These are phyloP conservation scores for Fusarium pseudocircinatum DNA, from an alignment of 2,329 filamentous ascomycete species.

Conservation along the genomic window DNA sequence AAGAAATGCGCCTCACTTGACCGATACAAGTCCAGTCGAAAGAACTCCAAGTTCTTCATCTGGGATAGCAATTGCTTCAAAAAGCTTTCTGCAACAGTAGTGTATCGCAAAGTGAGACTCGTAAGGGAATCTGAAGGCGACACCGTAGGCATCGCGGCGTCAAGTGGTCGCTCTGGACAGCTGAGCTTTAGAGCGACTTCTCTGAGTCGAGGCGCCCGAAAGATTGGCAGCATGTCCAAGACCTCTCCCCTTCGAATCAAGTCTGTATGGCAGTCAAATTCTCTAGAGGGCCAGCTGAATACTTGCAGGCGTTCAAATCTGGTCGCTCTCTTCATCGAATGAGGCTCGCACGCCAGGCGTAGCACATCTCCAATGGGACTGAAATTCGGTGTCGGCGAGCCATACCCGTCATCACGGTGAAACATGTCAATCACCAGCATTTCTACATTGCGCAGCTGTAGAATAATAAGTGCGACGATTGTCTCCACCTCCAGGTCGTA, in stretches of 20 bases:
- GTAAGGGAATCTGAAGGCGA: not conserved
- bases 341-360: not conserved
- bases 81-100: not conserved
- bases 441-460: not conserved
- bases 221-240: not conserved
- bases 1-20: not conserved
- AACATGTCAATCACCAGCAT: not conserved
- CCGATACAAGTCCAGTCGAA: not conserved
- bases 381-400: not conserved
- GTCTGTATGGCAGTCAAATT: not conserved
- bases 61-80: not conserved
- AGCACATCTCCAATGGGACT: not conserved
- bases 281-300: not conserved
- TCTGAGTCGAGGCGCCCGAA: not conserved
- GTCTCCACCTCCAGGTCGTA: fast-evolving
- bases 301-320: fast-evolving
- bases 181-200: not conserved
- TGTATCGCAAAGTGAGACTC: not conserved
- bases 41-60: not conserved
- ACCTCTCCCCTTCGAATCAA: not conserved
- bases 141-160: not conserved
- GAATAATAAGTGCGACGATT: not conserved
- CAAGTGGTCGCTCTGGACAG: not conserved
- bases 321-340: not conserved
- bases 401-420: not conserved